phyloP scores from a whole-genome alignment of 2,329 filamentous ascomycete genomes.

The Zymoseptoria brevis region DNA sequence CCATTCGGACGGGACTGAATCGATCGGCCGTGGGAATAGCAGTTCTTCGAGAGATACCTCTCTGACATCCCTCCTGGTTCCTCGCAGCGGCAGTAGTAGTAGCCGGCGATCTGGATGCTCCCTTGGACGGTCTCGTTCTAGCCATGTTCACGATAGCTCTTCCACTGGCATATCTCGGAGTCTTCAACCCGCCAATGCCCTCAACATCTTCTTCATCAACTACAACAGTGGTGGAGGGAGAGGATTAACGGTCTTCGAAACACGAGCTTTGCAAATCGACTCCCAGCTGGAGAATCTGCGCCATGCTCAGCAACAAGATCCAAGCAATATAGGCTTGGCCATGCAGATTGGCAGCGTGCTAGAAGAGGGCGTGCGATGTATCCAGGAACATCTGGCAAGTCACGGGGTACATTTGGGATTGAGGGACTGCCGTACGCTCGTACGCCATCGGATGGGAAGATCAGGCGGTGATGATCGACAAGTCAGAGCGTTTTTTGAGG shows the following conservation, averaged over 20 bases:
- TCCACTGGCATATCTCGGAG: not conserved
- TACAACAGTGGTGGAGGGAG: not conserved
- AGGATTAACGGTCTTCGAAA: not conserved
- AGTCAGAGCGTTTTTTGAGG: too few relatives aligned
- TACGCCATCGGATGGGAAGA: too few relatives aligned
- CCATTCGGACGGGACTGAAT: not conserved
- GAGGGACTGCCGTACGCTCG: not conserved
- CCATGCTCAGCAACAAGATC: not conserved
- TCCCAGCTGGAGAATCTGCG: not conserved
- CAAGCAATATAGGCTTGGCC: not conserved
- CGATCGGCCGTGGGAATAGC: not conserved
- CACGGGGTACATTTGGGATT: too few relatives aligned
- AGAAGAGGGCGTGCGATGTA: not conserved
- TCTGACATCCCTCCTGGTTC: not conserved
- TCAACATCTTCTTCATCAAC: not conserved
- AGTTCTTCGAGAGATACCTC: not conserved
- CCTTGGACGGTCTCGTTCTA: not conserved
- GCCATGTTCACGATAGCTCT: not conserved
- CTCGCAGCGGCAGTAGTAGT: not conserved
- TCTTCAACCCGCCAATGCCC: not conserved
- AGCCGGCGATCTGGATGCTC: too few relatives aligned
- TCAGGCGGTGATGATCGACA: too few relatives aligned
- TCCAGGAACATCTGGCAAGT: not conserved
- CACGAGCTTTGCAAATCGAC: not conserved
- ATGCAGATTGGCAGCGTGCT: not conserved